These are phyloP conservation scores for Filobasidium wieringae DNA, from an alignment of 768 basidiomycete species.

Conservation along the genomic window DNA sequence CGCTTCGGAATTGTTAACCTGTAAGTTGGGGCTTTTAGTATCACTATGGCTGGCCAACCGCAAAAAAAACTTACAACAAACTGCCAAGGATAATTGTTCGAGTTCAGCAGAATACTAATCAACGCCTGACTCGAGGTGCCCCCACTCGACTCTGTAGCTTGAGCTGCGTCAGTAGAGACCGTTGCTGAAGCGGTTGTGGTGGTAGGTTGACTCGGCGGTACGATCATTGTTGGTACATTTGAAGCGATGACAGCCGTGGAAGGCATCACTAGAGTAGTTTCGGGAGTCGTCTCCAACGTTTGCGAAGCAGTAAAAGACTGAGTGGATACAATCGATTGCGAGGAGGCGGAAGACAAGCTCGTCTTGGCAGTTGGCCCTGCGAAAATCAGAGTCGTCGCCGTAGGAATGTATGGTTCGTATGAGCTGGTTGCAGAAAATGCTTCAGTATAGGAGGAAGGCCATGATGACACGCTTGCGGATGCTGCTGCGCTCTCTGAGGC, in stretches of 20 bases:
- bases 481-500: neutral
- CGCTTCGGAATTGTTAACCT: constrained; percentile 46
- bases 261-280: constrained; percentile 16
- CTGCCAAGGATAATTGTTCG: constrained; percentile 32
- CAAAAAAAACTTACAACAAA: constrained; percentile 22
- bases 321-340: constrained; percentile 24
- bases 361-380: neutral
- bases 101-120: constrained; percentile 31
- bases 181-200: constrained; percentile 22
- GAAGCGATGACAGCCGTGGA: constrained; percentile 32
- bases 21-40: neutral
- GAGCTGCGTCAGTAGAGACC: neutral
- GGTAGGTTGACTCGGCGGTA: constrained; percentile 31
- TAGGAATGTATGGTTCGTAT: constrained; percentile 4
- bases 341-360: constrained; percentile 2
- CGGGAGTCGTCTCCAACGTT: constrained; percentile 9
- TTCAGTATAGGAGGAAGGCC: neutral
- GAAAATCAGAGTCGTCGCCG: constrained; percentile 4
- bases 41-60: neutral
- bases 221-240: constrained; percentile 35
- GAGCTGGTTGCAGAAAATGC: neutral
- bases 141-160: constrained; percentile 25
- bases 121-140: constrained; percentile 15
- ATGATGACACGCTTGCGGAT: neutral
- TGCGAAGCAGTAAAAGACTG: constrained; percentile 27